phyloP scores from a whole-genome alignment of 352 stramenopile genomes.

The Pythium scleroteichum region DNA sequence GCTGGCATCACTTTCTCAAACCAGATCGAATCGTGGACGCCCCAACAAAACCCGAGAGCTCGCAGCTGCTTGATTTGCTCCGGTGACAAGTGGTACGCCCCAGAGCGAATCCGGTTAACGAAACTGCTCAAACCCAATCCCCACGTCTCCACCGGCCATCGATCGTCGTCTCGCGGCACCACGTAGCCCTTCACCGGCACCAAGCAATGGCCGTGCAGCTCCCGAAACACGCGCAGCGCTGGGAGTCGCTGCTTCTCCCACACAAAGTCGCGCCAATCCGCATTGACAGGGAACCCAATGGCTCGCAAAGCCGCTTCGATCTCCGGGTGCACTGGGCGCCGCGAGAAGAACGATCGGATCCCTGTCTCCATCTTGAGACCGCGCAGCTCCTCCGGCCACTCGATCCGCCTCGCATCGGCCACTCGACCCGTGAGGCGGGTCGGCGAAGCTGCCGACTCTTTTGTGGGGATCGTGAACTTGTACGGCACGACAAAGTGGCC shows the following conservation, averaged over 20 bases:
- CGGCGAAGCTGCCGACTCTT: neutral
- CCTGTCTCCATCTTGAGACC: slow-evolving; percentile 10
- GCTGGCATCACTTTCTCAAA: too few species aligned
- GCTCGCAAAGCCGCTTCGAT: slow-evolving; percentile 1
- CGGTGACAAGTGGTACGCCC: too few species aligned
- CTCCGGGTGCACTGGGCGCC: slow-evolving; percentile 4
- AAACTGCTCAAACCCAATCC: too few species aligned
- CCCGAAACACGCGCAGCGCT: slow-evolving; percentile 30
- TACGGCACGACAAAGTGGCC: slow-evolving; percentile 24
- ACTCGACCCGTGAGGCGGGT: neutral
- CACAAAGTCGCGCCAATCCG: slow-evolving; percentile 17
- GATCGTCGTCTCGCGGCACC: slow-evolving; percentile 27
- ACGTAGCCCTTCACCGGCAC: slow-evolving; percentile 30
- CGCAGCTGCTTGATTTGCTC: too few species aligned
- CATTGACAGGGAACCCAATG: slow-evolving; percentile 13
- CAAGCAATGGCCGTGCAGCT: slow-evolving; percentile 34
- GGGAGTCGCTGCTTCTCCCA: slow-evolving; percentile 12
- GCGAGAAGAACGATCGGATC: slow-evolving; percentile 18
- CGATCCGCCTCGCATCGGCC: neutral
- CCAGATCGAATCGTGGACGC: too few species aligned
- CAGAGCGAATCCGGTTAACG: too few species aligned
- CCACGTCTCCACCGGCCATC: slow-evolving; percentile 35
- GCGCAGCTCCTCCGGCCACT: neutral
- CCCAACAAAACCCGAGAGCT: too few species aligned
- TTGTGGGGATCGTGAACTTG: slow-evolving; percentile 12